phyloP scores from a whole-genome alignment of 495 filamentous ascomycete genomes.

The Beverwykella pulmonaria region DNA sequence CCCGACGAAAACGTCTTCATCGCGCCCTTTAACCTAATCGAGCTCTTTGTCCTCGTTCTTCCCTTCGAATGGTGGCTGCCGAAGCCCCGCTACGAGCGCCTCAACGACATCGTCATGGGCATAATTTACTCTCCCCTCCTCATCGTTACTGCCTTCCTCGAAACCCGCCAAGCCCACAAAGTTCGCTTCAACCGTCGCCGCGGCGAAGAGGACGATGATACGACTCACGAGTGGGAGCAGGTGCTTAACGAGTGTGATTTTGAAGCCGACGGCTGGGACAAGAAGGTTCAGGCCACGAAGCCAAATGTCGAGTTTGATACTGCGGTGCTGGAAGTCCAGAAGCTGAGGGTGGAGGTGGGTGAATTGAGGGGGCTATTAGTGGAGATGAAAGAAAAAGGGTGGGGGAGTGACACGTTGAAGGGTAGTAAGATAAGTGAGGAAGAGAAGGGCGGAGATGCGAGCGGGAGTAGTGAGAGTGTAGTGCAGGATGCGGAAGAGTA shows the following conservation, averaged over 20 bases:
- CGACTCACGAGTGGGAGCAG: constrained; percentile 90
- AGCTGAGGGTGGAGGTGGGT: constrained; percentile 68
- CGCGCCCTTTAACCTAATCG: constrained; percentile 87
- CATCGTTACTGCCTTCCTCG: constrained; percentile 73
- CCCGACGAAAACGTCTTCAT: constrained; percentile 99
- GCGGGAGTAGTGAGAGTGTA: not conserved
- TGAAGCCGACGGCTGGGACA: constrained; percentile 76
- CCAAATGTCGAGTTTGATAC: constrained; percentile 76
- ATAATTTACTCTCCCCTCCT: constrained; percentile 84
- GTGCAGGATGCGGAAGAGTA: not conserved
- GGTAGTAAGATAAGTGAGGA: constrained; percentile 14
- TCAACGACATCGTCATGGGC: constrained; percentile 88
- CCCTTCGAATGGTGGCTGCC: constrained; percentile 97
- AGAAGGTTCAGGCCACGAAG: constrained; percentile 70
- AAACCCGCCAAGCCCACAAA: constrained; percentile 66
- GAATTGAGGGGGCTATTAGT: constrained; percentile 65
- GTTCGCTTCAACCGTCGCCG: constrained; percentile 72
- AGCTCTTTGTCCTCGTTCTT: constrained; percentile 74
- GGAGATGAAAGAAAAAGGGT: constrained; percentile 41
- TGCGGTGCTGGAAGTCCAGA: constrained; percentile 66
- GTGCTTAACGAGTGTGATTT: constrained; percentile 71
- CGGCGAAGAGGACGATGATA: constrained; percentile 90
- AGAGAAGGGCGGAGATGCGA: not conserved
- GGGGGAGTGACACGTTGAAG: constrained; percentile 30
- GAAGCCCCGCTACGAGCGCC: constrained; percentile 63